Base-by-base conservation (phyloP, 2,329 filamentous ascomycete genomes). In the Bipolaris victoriae region DNA sequence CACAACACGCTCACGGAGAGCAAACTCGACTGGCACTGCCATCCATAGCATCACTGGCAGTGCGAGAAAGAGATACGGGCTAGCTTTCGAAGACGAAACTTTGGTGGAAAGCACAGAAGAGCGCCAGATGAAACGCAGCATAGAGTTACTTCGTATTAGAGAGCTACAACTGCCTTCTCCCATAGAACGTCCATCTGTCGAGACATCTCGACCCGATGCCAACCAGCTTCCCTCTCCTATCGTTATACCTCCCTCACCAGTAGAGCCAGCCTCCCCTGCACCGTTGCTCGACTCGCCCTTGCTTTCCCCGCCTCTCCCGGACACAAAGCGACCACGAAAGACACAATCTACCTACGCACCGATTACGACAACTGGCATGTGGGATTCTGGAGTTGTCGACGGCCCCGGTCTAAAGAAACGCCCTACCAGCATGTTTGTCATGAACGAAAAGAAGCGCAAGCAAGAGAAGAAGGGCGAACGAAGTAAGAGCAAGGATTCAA, bases 351-450 rank as follows among this genome's bases (percentile, higher is more conserved):
- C 40, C 22, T 43, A 43, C 7, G 66, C 73, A 31, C 73, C 73
- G 3, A 58, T 75, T 15, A 69, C 66, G 0, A 75, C 73, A n/a
- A 65, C 70, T 6, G 72, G 73, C 5, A 47, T 76, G 41, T 76
- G 74, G 74, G 74, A 76, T 46, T 76, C 71, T 1, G 72, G 72
- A 1, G 67, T 75, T 7, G 57, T 61, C 0, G 70, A 74, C 7
- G 66, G 66, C 9, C 58, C 64, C 2, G 62, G 68, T 1, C 48
- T 72, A n/a, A 73, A 70, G 50, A 57, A 54, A 15, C 64, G 71
- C 16, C 72, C 72, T 1, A 75, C 72, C 1, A 75, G 74, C 60
- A 65, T 75, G 65, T 67, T 72, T 7, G 66, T 74, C 26, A 60
- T 72, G 47, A 73, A 70, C 24, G 69, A 73, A 55, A 73, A 71